Evolutionary conservation across 106 monocot species (phyloP).

Genomic region (Dioscorea alata): DNA sequence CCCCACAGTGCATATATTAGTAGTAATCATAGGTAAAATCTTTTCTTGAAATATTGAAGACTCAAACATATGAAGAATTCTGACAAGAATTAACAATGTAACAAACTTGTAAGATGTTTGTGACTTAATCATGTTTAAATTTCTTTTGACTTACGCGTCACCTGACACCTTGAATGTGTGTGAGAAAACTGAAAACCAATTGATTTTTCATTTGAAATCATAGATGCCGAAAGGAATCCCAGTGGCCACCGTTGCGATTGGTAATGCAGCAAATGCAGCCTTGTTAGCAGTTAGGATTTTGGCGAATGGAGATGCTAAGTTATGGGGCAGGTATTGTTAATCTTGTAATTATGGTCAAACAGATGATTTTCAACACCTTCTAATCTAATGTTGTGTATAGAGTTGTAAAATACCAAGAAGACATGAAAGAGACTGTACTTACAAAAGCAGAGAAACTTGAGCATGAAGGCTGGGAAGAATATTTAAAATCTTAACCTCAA

Average conservation of each 20-base stretch:
- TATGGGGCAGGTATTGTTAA: constrained; percentile 52
- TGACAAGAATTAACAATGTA: too few species aligned
- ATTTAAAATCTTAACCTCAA: constrained; percentile 35
- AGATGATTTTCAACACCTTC: not conserved
- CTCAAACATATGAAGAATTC: too few species aligned
- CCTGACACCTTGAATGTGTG: too few species aligned
- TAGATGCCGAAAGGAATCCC: constrained; percentile 98
- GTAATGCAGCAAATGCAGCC: constrained; percentile 88
- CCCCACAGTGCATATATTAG: too few species aligned
- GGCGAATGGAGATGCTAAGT: constrained; percentile 48
- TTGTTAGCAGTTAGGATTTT: constrained; percentile 69
- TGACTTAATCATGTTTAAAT: not conserved
- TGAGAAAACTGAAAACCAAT: not conserved
- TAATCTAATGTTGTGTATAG: constrained; percentile 17
- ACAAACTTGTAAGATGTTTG: not conserved
- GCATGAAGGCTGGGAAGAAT: constrained; percentile 68
- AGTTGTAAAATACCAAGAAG: constrained; percentile 65
- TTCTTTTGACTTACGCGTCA: not conserved
- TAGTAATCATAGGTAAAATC: too few species aligned
- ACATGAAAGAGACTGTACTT: constrained; percentile 58
- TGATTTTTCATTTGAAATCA: constrained; percentile 1
- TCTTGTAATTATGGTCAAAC: too few species aligned
- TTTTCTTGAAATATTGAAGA: too few species aligned
- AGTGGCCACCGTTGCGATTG: constrained; percentile 89
- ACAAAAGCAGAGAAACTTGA: constrained; percentile 80